phyloP scores from a whole-genome alignment of 371 early-diverging fungal genomes.

The Dipsacomyces acuminosporus region DNA sequence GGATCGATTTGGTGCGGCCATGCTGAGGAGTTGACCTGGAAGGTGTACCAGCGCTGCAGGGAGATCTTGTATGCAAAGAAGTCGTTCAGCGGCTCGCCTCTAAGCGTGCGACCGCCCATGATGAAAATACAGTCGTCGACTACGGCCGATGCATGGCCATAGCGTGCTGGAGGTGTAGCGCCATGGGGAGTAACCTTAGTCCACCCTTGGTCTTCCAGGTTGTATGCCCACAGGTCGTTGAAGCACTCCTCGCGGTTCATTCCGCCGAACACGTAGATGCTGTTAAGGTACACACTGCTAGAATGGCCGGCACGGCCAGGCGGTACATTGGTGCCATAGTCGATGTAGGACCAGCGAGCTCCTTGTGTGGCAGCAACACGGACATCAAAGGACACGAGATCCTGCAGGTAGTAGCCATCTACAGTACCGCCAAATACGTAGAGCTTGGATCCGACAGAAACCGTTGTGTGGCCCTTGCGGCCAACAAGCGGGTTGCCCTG shows the following conservation, averaged over 20 bases:
- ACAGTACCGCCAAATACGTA: conserved; percentile 69
- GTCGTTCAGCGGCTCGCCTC: conserved; percentile 61
- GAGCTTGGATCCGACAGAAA: conserved; percentile 59
- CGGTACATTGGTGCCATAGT: conserved; percentile 14
- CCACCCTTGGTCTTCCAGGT: conserved; percentile 58
- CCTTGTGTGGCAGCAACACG: conserved; percentile 44
- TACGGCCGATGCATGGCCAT: conserved; percentile 61
- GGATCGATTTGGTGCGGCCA: conserved; percentile 63
- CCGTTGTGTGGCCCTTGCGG: conserved; percentile 65
- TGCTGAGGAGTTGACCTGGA: conserved; percentile 64
- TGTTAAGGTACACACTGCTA: conserved; percentile 54
- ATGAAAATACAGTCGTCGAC: conserved; percentile 72
- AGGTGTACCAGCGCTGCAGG: conserved; percentile 69
- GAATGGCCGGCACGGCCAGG: conserved; percentile 44
- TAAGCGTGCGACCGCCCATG: conserved; percentile 63
- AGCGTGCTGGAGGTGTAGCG: conserved; percentile 61
- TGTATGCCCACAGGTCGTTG: conserved; percentile 74
- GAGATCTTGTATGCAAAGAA: conserved; percentile 67
- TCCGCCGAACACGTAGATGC: conserved; percentile 66
- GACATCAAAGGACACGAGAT: conserved; percentile 64
- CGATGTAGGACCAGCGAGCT: conserved; percentile 31
- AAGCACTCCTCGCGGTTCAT: conserved; percentile 61
- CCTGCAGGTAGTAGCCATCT: conserved; percentile 64
- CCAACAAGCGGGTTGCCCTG: conserved; percentile 58
- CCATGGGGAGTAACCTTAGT: conserved; percentile 58